Evolutionary conservation across 2,329 filamentous ascomycete genomes (phyloP).

Genomic region (Pseudogymnoascus sp.): DNA sequence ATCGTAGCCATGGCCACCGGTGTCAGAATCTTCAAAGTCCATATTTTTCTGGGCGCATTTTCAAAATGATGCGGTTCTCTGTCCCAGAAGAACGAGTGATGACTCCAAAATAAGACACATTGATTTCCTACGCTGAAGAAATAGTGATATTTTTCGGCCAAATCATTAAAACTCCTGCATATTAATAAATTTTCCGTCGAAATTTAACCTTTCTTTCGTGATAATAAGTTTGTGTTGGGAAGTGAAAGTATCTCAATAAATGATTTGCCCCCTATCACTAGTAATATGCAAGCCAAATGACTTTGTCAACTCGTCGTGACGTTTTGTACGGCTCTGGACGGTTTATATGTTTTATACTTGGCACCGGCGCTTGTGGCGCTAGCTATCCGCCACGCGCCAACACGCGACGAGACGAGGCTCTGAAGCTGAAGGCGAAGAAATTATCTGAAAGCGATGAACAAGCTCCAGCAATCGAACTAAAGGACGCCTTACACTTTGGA

Average conservation of each 20-base stretch:
- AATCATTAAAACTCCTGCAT: not conserved
- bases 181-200: not conserved
- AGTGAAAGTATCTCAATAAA: not conserved
- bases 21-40: slow-evolving; percentile 4
- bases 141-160: not conserved
- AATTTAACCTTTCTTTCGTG: not conserved
- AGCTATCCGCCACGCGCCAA: slow-evolving; percentile 1
- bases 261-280: not conserved
- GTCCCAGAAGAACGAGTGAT: not conserved
- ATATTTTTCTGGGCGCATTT: slow-evolving; percentile 12
- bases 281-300: not conserved
- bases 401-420: slow-evolving; percentile 7
- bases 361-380: slow-evolving; percentile 1
- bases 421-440: slow-evolving; percentile 2
- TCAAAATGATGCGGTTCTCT: slow-evolving; percentile 7
- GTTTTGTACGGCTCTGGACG: not conserved
- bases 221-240: not conserved
- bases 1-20: not conserved
- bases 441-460: not conserved
- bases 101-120: not conserved
- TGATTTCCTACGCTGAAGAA: not conserved
- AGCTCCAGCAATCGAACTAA: not conserved
- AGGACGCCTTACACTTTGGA: not conserved
- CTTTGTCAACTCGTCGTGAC: not conserved
- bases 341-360: not conserved